phyloP scores from a whole-genome alignment of 371 early-diverging fungal species.

The Massospora cicadina region DNA sequence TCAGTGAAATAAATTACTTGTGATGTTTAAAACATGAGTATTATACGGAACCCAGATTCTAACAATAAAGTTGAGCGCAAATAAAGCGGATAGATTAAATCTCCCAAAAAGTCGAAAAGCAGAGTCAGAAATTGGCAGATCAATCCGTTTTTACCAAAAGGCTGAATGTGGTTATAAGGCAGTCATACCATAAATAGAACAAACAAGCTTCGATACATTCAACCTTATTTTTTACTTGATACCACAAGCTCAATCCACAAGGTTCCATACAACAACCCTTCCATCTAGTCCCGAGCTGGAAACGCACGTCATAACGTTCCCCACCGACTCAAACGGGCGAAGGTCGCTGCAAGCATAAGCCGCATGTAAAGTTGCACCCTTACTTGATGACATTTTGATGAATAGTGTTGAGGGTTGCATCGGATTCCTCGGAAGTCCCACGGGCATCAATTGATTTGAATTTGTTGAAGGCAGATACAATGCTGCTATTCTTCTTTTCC shows the following conservation, averaged over 20 bases:
- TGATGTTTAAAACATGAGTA: too few species aligned
- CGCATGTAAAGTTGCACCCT: conserved; percentile 12
- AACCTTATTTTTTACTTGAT: too few species aligned
- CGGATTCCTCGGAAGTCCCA: conserved; percentile 27
- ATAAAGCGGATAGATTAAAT: too few species aligned
- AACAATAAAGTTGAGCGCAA: too few species aligned
- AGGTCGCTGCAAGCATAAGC: conserved; percentile 10
- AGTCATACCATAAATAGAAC: too few species aligned
- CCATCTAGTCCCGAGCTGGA: conserved; percentile 84
- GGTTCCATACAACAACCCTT: conserved; percentile 68
- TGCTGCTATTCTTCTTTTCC: conserved; percentile 28
- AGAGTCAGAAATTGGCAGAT: too few species aligned
- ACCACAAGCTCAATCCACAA: background rate
- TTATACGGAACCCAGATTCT: too few species aligned
- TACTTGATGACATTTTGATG: conserved; percentile 94
- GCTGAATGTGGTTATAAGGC: too few species aligned
- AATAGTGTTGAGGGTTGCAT: conserved; percentile 51
- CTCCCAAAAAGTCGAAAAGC: too few species aligned
- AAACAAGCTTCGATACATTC: too few species aligned
- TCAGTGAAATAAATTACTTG: too few species aligned
- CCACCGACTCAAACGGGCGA: background rate
- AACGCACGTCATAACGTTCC: conserved; percentile 35
- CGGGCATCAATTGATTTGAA: conserved; percentile 89
- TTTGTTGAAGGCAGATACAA: conserved; percentile 53
- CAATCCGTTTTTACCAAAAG: too few species aligned